Evolutionary conservation across 1,284 basidiomycete genomes (phyloP).

Genomic region (Anthracocystis panici-leucophaei): DNA sequence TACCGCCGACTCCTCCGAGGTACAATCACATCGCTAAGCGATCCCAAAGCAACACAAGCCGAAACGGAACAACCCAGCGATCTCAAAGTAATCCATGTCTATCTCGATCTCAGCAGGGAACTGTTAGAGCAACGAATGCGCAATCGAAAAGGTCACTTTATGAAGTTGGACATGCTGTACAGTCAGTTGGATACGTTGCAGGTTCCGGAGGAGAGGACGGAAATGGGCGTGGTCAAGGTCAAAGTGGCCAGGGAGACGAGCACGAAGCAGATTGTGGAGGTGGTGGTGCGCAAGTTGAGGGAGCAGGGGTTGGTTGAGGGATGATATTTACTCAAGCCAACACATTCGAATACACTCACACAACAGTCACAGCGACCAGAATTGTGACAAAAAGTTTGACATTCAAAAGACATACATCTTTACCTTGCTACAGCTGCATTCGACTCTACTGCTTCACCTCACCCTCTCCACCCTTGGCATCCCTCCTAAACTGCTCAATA

Average conservation of each 20-base stretch:
- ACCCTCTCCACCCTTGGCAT: constrained; percentile 9
- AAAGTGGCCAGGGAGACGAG: constrained; percentile 14
- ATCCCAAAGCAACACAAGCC: constrained; percentile 60
- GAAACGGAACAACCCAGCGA: constrained; percentile 31
- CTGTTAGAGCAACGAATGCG: constrained; percentile 79
- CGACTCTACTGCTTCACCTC: background rate
- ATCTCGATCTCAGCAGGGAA: constrained; percentile 79
- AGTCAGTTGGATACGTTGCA: constrained; percentile 86
- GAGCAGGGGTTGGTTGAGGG: background rate
- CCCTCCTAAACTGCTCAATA: constrained; percentile 42
- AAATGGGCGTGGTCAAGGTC: constrained; percentile 20
- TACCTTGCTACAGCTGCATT: no score
- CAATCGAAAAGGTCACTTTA: constrained; percentile 83
- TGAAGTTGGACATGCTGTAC: constrained; percentile 88
- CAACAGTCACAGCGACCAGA: no score
- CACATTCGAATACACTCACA: no score
- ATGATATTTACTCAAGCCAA: no score
- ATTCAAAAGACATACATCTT: no score
- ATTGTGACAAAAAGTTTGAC: no score
- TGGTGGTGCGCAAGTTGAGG: constrained; percentile 1
- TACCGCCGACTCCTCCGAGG: constrained; percentile 84
- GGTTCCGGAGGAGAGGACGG: constrained; percentile 72
- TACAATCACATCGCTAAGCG: constrained; percentile 60
- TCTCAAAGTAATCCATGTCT: constrained; percentile 80
- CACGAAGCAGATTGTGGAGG: constrained; percentile 17